phyloP scores from a whole-genome alignment of 805 yeast species.

The Isabelozyma gotoi region DNA sequence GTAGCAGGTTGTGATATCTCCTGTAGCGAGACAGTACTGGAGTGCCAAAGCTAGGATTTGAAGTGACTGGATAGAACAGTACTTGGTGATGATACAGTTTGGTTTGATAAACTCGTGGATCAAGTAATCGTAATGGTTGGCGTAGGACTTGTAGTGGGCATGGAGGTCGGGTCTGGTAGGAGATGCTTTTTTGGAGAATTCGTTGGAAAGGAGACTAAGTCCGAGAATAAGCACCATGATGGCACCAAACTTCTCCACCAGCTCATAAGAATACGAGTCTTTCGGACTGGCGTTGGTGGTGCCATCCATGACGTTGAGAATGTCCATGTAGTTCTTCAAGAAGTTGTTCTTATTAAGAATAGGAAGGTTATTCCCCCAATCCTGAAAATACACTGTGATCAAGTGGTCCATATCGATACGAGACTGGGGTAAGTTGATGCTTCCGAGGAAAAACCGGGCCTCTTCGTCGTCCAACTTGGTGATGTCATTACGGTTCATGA shows the following conservation, averaged over 20 bases:
- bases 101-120: slow-evolving; percentile 61
- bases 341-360: slow-evolving; percentile 70
- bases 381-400: slow-evolving; percentile 65
- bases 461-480: slow-evolving; percentile 36
- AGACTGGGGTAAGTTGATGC: slow-evolving; percentile 42
- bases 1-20: slow-evolving; percentile 73
- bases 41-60: slow-evolving; percentile 70
- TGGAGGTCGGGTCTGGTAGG: slow-evolving; percentile 8
- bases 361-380: slow-evolving; percentile 75
- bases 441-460: slow-evolving; percentile 43
- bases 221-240: slow-evolving; percentile 47
- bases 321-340: slow-evolving; percentile 52
- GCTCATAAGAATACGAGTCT: slow-evolving; percentile 21
- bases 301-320: slow-evolving; percentile 46
- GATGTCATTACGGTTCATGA: slow-evolving; percentile 25
- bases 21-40: slow-evolving; percentile 68
- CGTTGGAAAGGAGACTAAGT: slow-evolving; percentile 47
- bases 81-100: slow-evolving; percentile 54
- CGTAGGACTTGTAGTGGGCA: slow-evolving; percentile 16
- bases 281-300: slow-evolving; percentile 1
- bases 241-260: slow-evolving; percentile 57
- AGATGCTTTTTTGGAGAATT: slow-evolving; percentile 22
- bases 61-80: slow-evolving; percentile 65
- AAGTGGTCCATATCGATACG: slow-evolving; percentile 66
- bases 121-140: slow-evolving; percentile 56